Conservation (phyloP, 495 filamentous ascomycete species). For the Penicillium malachiteum region DNA sequence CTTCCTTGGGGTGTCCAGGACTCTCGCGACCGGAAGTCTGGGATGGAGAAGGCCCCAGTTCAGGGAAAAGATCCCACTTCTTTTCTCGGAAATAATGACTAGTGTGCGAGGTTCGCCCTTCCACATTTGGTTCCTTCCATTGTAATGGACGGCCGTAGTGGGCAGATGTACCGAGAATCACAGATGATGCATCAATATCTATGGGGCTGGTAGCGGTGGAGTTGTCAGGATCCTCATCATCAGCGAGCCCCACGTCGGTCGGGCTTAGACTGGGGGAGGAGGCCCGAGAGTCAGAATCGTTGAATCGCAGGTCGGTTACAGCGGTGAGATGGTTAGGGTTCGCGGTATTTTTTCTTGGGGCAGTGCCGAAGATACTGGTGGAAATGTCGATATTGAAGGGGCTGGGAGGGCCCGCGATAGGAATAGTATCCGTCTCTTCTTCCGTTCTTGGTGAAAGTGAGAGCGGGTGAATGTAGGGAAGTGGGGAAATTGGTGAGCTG, state of each 20-base stretch:
- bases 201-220: not conserved
- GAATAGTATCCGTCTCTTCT: too few relatives aligned
- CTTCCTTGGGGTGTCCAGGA: conserved; percentile 23
- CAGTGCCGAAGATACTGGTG: not conserved
- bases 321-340: not conserved
- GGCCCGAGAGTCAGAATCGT: not conserved
- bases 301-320: not conserved
- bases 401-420: not conserved
- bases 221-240: not conserved
- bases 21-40: conserved; percentile 17
- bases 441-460: not conserved
- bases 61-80: conserved; percentile 51
- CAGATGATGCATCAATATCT: conserved; percentile 5
- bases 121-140: conserved; percentile 24
- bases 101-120: conserved; percentile 8
- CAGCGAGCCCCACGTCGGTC: not conserved
- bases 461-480: conserved; percentile 1
- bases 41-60: conserved; percentile 30
- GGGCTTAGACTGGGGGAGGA: not conserved
- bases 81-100: conserved; percentile 51
- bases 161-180: conserved; percentile 13
- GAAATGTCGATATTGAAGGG: not conserved
- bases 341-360: not conserved
- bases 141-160: conserved; percentile 24
- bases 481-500: not conserved